These are phyloP conservation scores for Clarkia xantiana DNA, from an alignment of 345 rosid genomes.

Conservation along the genomic window DNA sequence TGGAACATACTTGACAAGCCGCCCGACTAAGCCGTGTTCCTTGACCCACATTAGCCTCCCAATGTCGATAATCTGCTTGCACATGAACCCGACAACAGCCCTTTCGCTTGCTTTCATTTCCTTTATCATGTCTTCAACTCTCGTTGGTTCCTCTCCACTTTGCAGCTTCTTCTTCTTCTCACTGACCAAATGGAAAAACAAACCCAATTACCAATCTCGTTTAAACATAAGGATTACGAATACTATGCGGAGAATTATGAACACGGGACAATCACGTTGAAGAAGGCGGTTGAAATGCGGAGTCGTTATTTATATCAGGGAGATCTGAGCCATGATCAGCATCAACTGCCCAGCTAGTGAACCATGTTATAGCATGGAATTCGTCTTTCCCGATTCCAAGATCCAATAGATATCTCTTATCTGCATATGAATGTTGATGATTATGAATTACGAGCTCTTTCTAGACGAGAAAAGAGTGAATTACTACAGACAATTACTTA, in stretches of 20 bases:
- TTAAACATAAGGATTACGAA: neutral
- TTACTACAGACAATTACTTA: conserved; percentile 11
- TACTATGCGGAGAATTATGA: neutral
- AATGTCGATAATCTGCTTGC: conserved; percentile 69
- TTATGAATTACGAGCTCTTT: neutral
- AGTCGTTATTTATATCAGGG: conserved; percentile 22
- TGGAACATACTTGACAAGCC: conserved; percentile 64
- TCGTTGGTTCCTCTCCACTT: conserved; percentile 14
- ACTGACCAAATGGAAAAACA: conserved; percentile 15
- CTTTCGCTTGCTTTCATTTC: conserved; percentile 54
- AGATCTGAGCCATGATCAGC: conserved; percentile 69
- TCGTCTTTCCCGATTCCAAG: conserved; percentile 50
- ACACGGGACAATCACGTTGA: conserved; percentile 18
- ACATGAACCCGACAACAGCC: conserved; percentile 69
- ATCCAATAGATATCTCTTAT: conserved; percentile 40
- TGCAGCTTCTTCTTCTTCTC: conserved; percentile 18
- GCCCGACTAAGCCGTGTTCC: conserved; percentile 35
- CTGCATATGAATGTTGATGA: no score
- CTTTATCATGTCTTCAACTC: conserved; percentile 44
- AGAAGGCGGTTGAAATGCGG: conserved; percentile 17
- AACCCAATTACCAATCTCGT: neutral
- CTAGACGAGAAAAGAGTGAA: neutral
- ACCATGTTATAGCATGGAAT: conserved; percentile 69
- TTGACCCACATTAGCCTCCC: conserved; percentile 74
- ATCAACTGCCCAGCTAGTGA: conserved; percentile 97